Conservation (phyloP, 2,329 filamentous ascomycete genomes). For the Colletotrichum noveboracense region DNA sequence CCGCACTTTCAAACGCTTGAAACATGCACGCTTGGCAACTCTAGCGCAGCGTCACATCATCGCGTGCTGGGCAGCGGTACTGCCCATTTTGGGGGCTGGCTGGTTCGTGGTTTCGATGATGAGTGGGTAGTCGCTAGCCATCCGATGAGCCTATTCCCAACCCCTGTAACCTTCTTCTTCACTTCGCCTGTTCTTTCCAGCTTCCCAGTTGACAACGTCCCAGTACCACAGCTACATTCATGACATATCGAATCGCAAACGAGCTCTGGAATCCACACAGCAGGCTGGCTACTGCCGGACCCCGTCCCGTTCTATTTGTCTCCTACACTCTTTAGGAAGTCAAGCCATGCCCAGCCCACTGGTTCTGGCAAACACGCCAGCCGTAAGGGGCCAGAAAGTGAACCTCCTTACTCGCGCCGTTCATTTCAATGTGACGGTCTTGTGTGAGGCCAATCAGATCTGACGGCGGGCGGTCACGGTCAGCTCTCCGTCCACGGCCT, state of each 20-base stretch:
- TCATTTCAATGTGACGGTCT: not conserved
- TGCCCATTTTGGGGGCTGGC: not conserved
- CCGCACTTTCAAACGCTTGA: not conserved
- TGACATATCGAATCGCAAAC: not conserved
- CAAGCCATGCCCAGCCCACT: not conserved
- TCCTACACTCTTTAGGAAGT: not conserved
- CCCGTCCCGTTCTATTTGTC: not conserved
- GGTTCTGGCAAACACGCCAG: not conserved
- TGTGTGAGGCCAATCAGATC: not conserved
- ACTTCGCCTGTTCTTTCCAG: not conserved
- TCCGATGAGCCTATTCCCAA: conserved; percentile 16
- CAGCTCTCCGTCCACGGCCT: not conserved
- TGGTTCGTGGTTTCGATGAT: not conserved
- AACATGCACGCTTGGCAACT: not conserved
- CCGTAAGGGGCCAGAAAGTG: not conserved
- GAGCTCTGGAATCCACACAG: not conserved
- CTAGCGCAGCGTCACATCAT: not conserved
- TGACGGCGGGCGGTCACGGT: too few relatives aligned
- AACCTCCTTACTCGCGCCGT: not conserved
- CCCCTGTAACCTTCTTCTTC: not conserved
- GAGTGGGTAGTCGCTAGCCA: not conserved
- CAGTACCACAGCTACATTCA: not conserved
- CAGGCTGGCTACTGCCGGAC: not conserved
- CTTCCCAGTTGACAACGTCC: not conserved
- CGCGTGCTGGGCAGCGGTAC: not conserved